Percentiles rank a stretch among this genome's conserved stretches.
phyloP scores from a whole-genome alignment of 306 rosid species.

The Mucuna pruriens region DNA sequence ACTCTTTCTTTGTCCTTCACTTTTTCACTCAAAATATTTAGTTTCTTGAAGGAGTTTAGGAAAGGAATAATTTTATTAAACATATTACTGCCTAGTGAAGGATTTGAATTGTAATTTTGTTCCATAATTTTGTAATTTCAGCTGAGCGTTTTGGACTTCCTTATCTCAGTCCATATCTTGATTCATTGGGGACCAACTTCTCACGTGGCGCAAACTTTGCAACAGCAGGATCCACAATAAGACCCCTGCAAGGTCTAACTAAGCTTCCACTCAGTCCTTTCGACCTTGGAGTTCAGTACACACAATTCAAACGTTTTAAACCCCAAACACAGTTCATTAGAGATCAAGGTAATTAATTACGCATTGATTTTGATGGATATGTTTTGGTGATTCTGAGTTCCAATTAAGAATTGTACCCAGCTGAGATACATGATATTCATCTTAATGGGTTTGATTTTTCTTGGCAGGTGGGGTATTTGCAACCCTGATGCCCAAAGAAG shows the following conservation, averaged over 20 bases:
- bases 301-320: constrained; percentile 45
- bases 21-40: too few species aligned
- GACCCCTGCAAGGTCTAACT: constrained; percentile 36
- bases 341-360: constrained; percentile 27
- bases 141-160: constrained; percentile 47
- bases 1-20: background rate
- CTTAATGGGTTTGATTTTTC: background rate
- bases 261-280: constrained; percentile 50
- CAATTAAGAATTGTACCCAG: too few species aligned
- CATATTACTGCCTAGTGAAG: background rate
- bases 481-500: constrained; percentile 19
- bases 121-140: background rate
- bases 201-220: constrained; percentile 45
- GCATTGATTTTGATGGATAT: background rate
- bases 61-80: too few species aligned
- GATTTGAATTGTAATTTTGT: background rate
- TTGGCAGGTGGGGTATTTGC: constrained; percentile 24
- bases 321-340: constrained; percentile 29
- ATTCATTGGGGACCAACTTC: constrained; percentile 52
- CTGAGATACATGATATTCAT: background rate
- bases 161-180: constrained; percentile 48
- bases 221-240: constrained; percentile 49
- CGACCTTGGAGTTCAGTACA: constrained; percentile 41
- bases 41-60: too few species aligned
- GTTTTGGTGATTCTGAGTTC: background rate